Evolutionary conservation across 306 rosid genomes (phyloP), one percentile per base, ranked within the genome.

Genomic region (Rosa rugosa): DNA sequence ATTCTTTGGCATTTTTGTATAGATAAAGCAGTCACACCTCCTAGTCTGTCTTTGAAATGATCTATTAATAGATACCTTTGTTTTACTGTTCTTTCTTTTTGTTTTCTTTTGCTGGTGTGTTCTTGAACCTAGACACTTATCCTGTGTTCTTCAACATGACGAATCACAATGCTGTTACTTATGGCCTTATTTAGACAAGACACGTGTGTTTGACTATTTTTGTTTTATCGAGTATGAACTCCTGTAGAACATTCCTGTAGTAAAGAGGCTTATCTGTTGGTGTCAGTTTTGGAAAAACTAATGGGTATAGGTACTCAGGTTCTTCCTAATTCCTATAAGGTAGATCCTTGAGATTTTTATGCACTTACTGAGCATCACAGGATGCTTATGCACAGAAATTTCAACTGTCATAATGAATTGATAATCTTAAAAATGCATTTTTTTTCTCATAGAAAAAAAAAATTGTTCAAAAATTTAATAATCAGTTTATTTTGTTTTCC

Each of bases 311-410:
- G 66, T 44, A 34, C 49, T 53, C 22, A 73, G 66, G 25, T 73
- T 73, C 20, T 54, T 34, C 12, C n/a, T 27, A 20, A 20, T 53
- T 34, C 65, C 50, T n/a, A 12, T n/a, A 12, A 36, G 38, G 22
- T 73, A 14, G 76, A 53, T 73, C 41, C 76, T 73, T 56, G 51
- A 23, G 34, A 12, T 53, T 71, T 9, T 53, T 73, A 20, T 41
- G 14, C 34, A 51, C 6, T 44, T 6, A 40, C 42, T 34, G 40
- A 54, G 8, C 34, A 23, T n/a, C 17, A 9, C 20, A 25, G 18
- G 65, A 34, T 31, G 46, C n/a, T 42, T 36, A 73, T 20, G 47
- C 50, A 11, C 46, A 34, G 57, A 53, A 18, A 34, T 72, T 18
- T 22, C 40, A 72, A 34, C 27, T 17, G 17, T 18, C 6, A 18